Evolutionary conservation across 805 yeast genomes (phyloP), one percentile per base, ranked within the genome.

Genomic region (Ogataea naganishii): DNA sequence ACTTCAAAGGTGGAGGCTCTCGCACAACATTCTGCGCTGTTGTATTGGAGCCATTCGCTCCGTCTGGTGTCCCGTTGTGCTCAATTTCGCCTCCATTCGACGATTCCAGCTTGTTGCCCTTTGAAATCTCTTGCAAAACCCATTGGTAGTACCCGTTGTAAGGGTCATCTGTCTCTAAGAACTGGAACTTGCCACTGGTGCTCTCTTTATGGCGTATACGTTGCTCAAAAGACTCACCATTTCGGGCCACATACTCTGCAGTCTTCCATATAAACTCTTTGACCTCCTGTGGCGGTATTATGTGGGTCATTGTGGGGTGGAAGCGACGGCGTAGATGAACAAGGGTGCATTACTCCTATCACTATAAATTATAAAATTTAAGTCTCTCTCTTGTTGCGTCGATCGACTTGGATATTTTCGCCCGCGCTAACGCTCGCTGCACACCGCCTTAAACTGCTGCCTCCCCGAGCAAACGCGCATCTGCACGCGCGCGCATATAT

Each of bases 171-270:
- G 61, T 62, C 13, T 62, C 49, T 5, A 86, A 50, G 44, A 88
- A 88, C n/a, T 68, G 58, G 50, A 85, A 82, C 46, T 75, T 72
- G 18, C 62, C 60, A 29, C 65, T 65, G 5, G 56, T 49, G 11
- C 58, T 50, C 38, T 75, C 75, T 21, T 56, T 59, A 21, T 53
- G 54, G 12, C 56, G 54, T 33, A 83, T 65, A 29, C 80, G 58
- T 7, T 59, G 58, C 43, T 78, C 92, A 53, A 84, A 82, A 2
- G 68, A 58, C 1, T 49, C 43, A 0, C 95, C 95, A 45, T 83
- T 80, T 37, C 80, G 62, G 18, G 56, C 41, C 5, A 86, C 84
- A 44, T 79, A 83, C 4, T 61, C 69, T 0, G 79, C 85, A 0
- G 95, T 81, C 45, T 79, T 81, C 29, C 71, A 75, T 13, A 88